These are phyloP conservation scores for Stentor coeruleus DNA, from an alignment of 73 alveolate species.

Conservation along the genomic window DNA sequence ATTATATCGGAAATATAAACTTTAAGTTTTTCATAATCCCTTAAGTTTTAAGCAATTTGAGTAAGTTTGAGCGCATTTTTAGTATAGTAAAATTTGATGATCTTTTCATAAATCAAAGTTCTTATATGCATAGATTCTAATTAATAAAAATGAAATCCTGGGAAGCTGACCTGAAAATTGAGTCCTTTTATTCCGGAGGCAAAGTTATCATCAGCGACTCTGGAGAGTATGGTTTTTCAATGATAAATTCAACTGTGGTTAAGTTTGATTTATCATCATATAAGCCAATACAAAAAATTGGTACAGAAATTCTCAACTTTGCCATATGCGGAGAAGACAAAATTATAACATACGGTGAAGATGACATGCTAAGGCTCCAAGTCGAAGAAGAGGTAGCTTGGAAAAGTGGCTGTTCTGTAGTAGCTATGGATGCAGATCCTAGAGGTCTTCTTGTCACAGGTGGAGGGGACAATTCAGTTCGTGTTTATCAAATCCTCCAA, in stretches of 20 bases:
- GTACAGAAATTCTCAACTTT: background rate
- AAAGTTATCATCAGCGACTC: background rate
- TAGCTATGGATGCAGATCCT: background rate
- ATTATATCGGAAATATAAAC: too few relatives aligned
- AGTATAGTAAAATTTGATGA: too few relatives aligned
- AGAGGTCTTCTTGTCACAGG: conserved; percentile 22
- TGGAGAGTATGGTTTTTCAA: background rate
- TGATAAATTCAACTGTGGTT: background rate
- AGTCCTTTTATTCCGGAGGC: background rate
- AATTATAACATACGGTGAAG: background rate
- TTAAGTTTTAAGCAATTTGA: too few relatives aligned
- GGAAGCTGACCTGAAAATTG: background rate
- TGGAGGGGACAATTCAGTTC: background rate
- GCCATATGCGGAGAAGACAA: background rate
- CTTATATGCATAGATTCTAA: too few relatives aligned
- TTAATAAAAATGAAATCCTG: background rate
- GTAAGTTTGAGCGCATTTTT: too few relatives aligned
- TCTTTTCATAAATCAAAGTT: too few relatives aligned
- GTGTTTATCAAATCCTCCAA: conserved; percentile 4
- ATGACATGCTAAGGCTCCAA: background rate
- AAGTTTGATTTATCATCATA: background rate
- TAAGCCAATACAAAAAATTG: background rate
- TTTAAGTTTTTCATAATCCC: too few relatives aligned
- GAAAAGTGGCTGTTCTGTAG: background rate
- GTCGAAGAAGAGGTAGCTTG: background rate